These are phyloP conservation scores for Sclerotinia spermophila DNA, from an alignment of 2,329 filamentous ascomycete genomes.

Conservation along the genomic window DNA sequence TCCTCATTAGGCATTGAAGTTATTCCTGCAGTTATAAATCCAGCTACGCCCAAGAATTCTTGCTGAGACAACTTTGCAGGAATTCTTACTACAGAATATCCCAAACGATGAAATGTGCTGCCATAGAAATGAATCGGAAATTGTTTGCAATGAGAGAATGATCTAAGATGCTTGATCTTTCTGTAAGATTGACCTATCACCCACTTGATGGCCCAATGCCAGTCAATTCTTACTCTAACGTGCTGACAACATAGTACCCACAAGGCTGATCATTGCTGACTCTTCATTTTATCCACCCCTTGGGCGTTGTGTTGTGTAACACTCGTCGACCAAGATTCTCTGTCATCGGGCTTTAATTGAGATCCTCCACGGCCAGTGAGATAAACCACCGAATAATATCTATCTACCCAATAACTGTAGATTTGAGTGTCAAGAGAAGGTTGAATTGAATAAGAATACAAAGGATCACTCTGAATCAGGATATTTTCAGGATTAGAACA, in stretches of 20 bases:
- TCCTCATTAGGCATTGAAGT: rapidly evolving
- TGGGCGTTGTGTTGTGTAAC: neutral
- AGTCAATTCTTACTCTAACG: neutral
- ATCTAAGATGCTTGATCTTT: too few species aligned
- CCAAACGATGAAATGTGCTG: neutral
- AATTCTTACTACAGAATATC: neutral
- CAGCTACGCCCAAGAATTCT: neutral
- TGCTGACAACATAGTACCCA: neutral
- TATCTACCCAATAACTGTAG: neutral
- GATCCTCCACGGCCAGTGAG: neutral
- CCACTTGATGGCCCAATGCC: neutral
- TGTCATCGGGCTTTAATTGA: neutral
- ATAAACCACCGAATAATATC: neutral
- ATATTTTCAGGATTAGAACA: neutral
- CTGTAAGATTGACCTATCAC: neutral
- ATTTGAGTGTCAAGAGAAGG: neutral
- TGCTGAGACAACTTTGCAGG: neutral
- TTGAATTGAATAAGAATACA: neutral
- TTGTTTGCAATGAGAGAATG: neutral
- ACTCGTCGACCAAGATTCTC: neutral
- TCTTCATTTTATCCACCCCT: neutral
- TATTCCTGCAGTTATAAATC: neutral
- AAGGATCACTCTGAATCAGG: neutral
- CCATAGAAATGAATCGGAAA: neutral
- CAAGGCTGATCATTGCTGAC: neutral